A percentile compares a stretch with the other conserved stretches of the same genome.
Evolutionary conservation across 176 grass and related monocot genomes (phyloP).

Genomic region (Puccinellia tenuiflora): DNA sequence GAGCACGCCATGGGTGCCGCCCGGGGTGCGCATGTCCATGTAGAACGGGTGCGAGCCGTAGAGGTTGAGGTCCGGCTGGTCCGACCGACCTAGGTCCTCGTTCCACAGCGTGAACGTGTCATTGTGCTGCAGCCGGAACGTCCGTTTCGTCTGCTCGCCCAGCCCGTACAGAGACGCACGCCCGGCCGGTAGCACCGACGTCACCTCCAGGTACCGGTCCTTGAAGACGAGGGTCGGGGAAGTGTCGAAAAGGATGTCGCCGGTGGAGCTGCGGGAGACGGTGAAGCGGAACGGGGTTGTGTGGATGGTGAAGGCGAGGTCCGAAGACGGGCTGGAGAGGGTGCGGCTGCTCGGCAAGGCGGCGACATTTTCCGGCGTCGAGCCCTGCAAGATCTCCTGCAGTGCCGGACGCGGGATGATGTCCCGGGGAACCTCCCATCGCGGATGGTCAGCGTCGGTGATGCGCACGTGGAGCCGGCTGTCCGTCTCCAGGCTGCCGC

Average conservation of each 20-base stretch:
- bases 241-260: constrained; percentile 56
- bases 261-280: constrained; percentile 42
- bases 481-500: constrained; percentile 56
- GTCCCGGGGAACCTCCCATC: constrained; percentile 77
- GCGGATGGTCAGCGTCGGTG: constrained; percentile 44
- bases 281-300: constrained; percentile 55
- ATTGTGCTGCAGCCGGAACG: constrained; percentile 49
- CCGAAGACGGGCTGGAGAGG: constrained; percentile 38
- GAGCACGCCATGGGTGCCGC: constrained; percentile 62
- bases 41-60: constrained; percentile 95
- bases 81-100: constrained; percentile 40
- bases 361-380: background rate
- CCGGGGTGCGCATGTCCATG: constrained; percentile 56
- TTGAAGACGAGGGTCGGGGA: constrained; percentile 50
- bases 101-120: constrained; percentile 87
- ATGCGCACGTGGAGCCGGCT: constrained; percentile 74
- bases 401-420: constrained; percentile 41
- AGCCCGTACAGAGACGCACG: constrained; percentile 65
- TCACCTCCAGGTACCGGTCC: constrained; percentile 76
- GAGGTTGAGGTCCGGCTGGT: constrained; percentile 44
- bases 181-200: constrained; percentile 36
- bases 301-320: constrained; percentile 50
- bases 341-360: constrained; percentile 9
- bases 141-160: constrained; percentile 78
- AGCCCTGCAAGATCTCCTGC: background rate